Evolutionary conservation across 2,329 filamentous ascomycete genomes (phyloP).

Genomic region (Microdochium paspali): DNA sequence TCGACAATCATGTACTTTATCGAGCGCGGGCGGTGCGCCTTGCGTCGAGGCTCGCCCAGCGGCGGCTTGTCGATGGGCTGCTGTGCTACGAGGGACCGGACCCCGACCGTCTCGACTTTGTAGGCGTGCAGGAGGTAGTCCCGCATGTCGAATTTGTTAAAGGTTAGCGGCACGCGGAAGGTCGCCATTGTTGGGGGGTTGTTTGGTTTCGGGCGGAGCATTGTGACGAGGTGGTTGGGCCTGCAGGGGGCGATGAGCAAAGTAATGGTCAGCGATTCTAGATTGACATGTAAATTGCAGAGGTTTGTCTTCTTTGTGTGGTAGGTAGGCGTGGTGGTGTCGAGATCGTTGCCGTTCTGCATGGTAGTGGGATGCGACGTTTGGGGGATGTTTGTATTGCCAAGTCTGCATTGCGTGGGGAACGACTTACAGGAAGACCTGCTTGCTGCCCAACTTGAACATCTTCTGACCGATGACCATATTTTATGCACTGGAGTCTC

Average conservation of each 20-base stretch:
- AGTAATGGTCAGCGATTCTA: neutral
- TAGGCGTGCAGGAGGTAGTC: conserved; percentile 91
- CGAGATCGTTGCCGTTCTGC: too few species aligned
- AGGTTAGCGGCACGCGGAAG: conserved; percentile 82
- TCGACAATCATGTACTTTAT: conserved; percentile 95
- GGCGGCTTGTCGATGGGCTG: conserved; percentile 19
- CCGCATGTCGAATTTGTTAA: conserved; percentile 94
- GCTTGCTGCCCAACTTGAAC: conserved; percentile 17
- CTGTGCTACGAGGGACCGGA: conserved; percentile 75
- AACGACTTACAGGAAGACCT: conserved; percentile 19
- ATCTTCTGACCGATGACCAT: conserved; percentile 1
- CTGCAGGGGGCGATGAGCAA: conserved; percentile 34
- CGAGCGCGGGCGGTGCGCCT: conserved; percentile 50
- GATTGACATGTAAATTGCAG: too few species aligned
- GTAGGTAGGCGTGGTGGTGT: neutral
- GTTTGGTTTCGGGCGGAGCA: conserved; percentile 61
- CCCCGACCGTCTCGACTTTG: conserved; percentile 58
- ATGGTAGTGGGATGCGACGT: too few species aligned
- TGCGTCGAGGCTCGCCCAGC: conserved; percentile 27
- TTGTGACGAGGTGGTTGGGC: conserved; percentile 70
- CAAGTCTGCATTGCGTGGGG: neutral
- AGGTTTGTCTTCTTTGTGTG: too few species aligned
- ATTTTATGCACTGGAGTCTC: neutral
- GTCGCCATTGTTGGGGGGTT: conserved; percentile 73
- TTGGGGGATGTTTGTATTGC: too few species aligned